Conservation (phyloP, 805 yeast genomes). For the Danielia reshetovae region DNA sequence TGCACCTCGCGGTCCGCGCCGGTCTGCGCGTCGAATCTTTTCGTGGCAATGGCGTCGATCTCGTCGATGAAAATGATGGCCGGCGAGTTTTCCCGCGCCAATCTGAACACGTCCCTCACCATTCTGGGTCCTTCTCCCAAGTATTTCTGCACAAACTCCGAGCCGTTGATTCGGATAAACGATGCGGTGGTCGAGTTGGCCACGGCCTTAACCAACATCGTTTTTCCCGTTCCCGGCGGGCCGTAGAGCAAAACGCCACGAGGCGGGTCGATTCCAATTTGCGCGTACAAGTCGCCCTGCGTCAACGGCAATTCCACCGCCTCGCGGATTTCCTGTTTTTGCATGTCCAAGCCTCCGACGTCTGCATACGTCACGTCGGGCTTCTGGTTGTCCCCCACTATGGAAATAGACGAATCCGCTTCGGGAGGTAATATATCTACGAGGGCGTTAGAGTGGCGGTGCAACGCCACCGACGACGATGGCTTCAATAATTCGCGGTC, state of each 20-base stretch:
- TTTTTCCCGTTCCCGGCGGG: conserved; percentile 99
- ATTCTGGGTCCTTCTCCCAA: conserved; percentile 99
- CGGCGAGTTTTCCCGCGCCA: conserved; percentile 97
- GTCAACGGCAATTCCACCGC: conserved; percentile 96
- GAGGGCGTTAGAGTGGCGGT: conserved; percentile 96
- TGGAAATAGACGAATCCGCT: conserved; percentile 94
- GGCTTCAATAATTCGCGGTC: conserved; percentile 94
- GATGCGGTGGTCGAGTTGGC: conserved; percentile 96
- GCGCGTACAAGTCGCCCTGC: conserved; percentile 92
- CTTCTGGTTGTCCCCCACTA: conserved; percentile 90
- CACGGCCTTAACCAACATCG: conserved; percentile 98
- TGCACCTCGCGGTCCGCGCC: conserved; percentile 99
- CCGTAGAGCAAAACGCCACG: conserved; percentile 96
- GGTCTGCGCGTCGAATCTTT: conserved; percentile 98
- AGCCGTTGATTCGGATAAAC: conserved; percentile 94
- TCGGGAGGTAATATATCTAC: conserved; percentile 98
- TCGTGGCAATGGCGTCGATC: conserved; percentile 98
- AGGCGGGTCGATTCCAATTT: conserved; percentile 98
- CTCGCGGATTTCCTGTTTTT: conserved; percentile 97
- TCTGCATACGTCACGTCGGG: conserved; percentile 94
- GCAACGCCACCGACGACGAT: conserved; percentile 92
- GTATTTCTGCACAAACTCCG: conserved; percentile 97
- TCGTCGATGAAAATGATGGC: conserved; percentile 97
- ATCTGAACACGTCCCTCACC: conserved; percentile 97
- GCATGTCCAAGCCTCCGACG: conserved; percentile 99